These are phyloP conservation scores for Pugionium dolabratum DNA, from an alignment of 345 rosid species.

Conservation along the genomic window DNA sequence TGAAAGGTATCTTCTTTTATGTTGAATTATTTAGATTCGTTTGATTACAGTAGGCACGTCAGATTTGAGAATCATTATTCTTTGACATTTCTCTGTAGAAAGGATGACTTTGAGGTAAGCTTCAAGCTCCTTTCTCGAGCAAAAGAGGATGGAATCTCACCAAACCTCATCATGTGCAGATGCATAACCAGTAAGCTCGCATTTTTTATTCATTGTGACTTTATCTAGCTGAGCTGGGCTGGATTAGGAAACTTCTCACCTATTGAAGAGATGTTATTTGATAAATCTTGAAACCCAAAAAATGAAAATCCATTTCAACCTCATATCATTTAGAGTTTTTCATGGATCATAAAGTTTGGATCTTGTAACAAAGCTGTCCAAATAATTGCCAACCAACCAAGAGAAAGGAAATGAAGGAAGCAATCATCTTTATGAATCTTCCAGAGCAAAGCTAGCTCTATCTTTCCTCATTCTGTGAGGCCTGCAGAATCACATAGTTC, in stretches of 20 bases:
- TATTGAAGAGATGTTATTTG: slow-evolving; percentile 2
- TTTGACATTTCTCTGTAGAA: slow-evolving; percentile 48
- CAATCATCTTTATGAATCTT: neutral
- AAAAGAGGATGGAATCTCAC: slow-evolving; percentile 64
- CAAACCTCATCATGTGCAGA: slow-evolving; percentile 65
- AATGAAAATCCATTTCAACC: neutral
- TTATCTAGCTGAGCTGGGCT: neutral
- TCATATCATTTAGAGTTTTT: neutral
- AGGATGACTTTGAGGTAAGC: slow-evolving; percentile 77
- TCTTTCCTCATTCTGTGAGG: slow-evolving; percentile 6
- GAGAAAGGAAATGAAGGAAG: neutral
- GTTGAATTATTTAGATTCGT: slow-evolving; percentile 22
- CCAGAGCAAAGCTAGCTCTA: neutral
- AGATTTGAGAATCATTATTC: slow-evolving; percentile 12
- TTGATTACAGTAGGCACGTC: slow-evolving; percentile 21
- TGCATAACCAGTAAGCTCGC: slow-evolving; percentile 75
- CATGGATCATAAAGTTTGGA: neutral
- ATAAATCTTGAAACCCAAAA: neutral
- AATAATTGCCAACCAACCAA: slow-evolving; percentile 14
- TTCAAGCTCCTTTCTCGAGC: slow-evolving; percentile 67
- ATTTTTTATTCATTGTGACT: slow-evolving; percentile 2
- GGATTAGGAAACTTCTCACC: slow-evolving; percentile 2
- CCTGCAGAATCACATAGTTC: slow-evolving; percentile 1
- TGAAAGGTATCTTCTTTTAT: slow-evolving; percentile 56
- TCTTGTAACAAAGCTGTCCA: neutral